Percentiles rank a stretch among this genome's conserved stretches.
Conservation (phyloP, 176 grass and related monocot genomes). For the Avena insularis region DNA sequence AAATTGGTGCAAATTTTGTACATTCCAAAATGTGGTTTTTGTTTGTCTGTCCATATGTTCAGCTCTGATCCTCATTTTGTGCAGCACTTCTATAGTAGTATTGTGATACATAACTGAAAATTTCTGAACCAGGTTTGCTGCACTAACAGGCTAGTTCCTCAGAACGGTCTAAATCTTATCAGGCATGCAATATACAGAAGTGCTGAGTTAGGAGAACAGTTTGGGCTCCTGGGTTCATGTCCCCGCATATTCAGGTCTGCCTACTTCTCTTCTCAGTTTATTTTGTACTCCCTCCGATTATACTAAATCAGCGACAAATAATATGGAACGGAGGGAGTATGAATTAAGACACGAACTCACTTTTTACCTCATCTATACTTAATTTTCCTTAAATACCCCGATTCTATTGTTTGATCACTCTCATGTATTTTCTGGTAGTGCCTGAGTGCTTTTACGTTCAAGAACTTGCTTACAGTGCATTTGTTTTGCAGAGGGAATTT, state of each 20-base stretch:
- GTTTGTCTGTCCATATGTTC: not conserved
- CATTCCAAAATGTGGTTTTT: not conserved
- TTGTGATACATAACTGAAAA: no score
- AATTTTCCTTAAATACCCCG: not conserved
- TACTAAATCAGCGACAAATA: no score
- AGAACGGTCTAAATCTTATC: no score
- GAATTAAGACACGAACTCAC: not conserved
- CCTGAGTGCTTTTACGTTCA: not conserved
- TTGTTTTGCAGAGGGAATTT: slow-evolving; percentile 62
- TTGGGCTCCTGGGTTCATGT: no score
- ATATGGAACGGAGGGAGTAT: no score
- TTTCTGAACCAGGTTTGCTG: no score
- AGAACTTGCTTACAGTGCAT: not conserved
- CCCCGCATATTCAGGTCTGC: no score
- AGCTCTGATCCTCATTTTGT: not conserved
- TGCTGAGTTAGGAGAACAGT: no score
- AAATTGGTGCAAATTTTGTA: not conserved
- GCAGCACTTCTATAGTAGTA: slow-evolving; percentile 38
- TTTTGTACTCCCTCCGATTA: no score
- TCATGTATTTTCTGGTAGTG: not conserved
- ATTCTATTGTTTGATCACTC: not conserved
- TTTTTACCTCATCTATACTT: slow-evolving; percentile 9
- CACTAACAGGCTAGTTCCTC: no score
- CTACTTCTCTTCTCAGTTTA: no score
- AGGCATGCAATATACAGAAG: no score